Percentiles rank a stretch among this genome's conserved stretches.
Conservation (phyloP, 495 filamentous ascomycete species). For the Lindgomyces ingoldianus region DNA sequence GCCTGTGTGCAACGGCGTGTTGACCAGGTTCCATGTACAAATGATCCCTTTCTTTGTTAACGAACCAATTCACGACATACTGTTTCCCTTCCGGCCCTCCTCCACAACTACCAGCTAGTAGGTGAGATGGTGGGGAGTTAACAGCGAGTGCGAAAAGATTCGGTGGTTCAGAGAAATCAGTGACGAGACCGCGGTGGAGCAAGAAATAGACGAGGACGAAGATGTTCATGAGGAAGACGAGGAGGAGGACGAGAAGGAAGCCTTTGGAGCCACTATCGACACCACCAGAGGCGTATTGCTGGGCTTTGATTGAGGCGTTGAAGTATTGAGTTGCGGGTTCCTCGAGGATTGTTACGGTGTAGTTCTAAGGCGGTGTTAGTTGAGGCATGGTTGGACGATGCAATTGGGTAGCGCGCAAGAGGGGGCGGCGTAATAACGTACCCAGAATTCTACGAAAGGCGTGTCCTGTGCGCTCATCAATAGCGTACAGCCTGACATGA, state of each 20-base stretch:
- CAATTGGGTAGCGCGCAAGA: background rate
- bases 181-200: constrained; percentile 57
- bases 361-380: constrained; percentile 43
- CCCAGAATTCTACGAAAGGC: constrained; percentile 60
- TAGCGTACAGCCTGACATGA: constrained; percentile 64
- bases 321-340: constrained; percentile 54
- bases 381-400: background rate
- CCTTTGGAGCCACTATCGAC: constrained; percentile 57
- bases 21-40: constrained; percentile 35
- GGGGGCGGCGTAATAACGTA: constrained; percentile 9
- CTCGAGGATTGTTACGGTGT: constrained; percentile 42
- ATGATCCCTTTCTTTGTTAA: constrained; percentile 50
- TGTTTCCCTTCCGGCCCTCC: constrained; percentile 57
- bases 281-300: constrained; percentile 65
- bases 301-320: constrained; percentile 56
- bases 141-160: constrained; percentile 71
- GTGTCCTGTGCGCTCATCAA: constrained; percentile 54
- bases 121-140: constrained; percentile 61
- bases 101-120: constrained; percentile 64
- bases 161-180: constrained; percentile 73
- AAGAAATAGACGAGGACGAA: constrained; percentile 62
- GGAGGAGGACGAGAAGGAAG: constrained; percentile 63
- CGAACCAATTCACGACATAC: constrained; percentile 61
- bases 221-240: constrained; percentile 64
- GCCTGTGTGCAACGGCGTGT: constrained; percentile 11